These are phyloP conservation scores for Ustilago nuda DNA, from an alignment of 1,284 basidiomycete species.

Conservation along the genomic window DNA sequence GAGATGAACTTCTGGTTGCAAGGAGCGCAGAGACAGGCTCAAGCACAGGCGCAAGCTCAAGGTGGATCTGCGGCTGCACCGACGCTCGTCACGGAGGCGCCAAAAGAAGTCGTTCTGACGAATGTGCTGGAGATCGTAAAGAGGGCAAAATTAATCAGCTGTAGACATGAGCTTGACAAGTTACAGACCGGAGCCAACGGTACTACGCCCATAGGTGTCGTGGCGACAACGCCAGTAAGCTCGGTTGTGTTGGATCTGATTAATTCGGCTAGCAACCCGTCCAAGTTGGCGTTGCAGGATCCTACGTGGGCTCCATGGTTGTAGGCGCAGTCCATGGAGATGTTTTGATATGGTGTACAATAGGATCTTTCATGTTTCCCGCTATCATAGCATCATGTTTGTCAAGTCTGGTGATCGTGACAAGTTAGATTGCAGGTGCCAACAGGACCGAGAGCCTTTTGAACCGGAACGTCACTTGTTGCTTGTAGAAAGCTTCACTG, in stretches of 20 bases:
- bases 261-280: slow-evolving; percentile 73
- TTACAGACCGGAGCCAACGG: slow-evolving; percentile 1
- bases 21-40: slow-evolving; percentile 56
- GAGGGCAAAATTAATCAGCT: slow-evolving; percentile 84
- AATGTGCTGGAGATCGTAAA: slow-evolving; percentile 87
- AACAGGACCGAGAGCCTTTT: background rate
- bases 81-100: slow-evolving; percentile 50
- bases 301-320: slow-evolving; percentile 52
- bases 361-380: background rate
- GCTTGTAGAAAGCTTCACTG: slow-evolving; percentile 21
- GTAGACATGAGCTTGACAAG: slow-evolving; percentile 83
- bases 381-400: background rate
- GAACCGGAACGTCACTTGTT: slow-evolving; percentile 4
- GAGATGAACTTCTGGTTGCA: slow-evolving; percentile 82
- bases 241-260: slow-evolving; percentile 88
- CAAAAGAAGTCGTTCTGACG: slow-evolving; percentile 77
- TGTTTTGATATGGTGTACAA: background rate
- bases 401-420: background rate
- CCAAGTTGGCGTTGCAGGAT: slow-evolving; percentile 73
- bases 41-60: slow-evolving; percentile 22
- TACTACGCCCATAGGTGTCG: background rate
- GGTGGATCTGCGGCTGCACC: slow-evolving; percentile 7
- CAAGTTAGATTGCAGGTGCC: no score
- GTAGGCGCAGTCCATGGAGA: background rate
- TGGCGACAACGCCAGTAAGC: slow-evolving; percentile 68